Conservation (phyloP, 495 filamentous ascomycete species). For the Delitschia confertaspora region DNA sequence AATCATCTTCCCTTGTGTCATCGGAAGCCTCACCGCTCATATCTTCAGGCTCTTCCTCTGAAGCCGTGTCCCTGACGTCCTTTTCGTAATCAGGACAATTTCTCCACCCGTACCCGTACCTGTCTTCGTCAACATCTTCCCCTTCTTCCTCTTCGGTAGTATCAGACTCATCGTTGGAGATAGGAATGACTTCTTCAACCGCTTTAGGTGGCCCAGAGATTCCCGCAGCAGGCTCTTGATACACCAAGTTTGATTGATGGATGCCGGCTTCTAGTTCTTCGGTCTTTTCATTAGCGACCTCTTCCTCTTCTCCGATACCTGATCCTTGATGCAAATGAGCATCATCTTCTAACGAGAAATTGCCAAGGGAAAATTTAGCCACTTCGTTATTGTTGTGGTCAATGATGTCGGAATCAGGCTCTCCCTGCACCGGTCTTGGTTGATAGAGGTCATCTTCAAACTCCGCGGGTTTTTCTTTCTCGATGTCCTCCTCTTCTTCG, state of each 20-base stretch:
- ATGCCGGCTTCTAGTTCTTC: background rate
- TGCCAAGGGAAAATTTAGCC: no score
- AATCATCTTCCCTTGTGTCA: background rate
- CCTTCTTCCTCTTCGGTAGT: background rate
- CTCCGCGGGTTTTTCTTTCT: background rate
- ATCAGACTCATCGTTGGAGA: slow-evolving; percentile 14
- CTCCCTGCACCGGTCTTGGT: no score
- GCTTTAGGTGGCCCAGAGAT: background rate
- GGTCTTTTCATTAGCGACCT: no score
- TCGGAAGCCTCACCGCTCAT: no score
- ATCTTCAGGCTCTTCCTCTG: slow-evolving; percentile 3
- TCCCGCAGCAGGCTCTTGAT: background rate
- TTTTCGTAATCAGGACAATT: background rate
- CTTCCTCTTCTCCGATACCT: no score
- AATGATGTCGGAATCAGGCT: no score
- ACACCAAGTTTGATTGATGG: background rate
- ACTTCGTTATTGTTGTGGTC: no score
- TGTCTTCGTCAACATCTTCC: background rate
- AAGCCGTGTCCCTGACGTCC: background rate
- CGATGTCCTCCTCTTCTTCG: background rate
- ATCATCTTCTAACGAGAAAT: no score
- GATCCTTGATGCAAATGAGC: no score
- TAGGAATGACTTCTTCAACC: slow-evolving; percentile 12
- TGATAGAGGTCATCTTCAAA: no score
- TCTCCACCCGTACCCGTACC: background rate